Conservation (phyloP, 2,329 filamentous ascomycete species). For the Didymella lethalis region DNA sequence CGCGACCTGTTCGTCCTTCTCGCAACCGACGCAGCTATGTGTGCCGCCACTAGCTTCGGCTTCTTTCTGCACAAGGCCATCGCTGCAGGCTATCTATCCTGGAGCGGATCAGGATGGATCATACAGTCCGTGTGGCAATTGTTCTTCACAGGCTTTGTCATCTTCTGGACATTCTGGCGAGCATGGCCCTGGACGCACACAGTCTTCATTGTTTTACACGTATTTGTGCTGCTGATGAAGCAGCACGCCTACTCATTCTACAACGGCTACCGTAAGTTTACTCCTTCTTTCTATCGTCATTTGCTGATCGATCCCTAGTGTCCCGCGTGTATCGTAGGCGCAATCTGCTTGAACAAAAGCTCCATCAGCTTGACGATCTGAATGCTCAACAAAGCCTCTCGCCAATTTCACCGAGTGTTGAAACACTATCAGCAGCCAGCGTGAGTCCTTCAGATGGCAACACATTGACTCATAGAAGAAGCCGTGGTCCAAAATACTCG, state of each 20-base stretch:
- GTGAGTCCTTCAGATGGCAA: slow-evolving; percentile 21
- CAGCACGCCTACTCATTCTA: slow-evolving; percentile 82
- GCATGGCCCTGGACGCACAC: slow-evolving; percentile 87
- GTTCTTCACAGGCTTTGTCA: slow-evolving; percentile 66
- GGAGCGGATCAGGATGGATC: slow-evolving; percentile 75
- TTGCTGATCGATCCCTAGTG: slow-evolving; percentile 43
- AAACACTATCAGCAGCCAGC: slow-evolving; percentile 25
- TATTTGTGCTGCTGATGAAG: slow-evolving; percentile 82
- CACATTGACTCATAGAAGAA: slow-evolving; percentile 39
- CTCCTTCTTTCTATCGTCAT: not conserved
- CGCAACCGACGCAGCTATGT: slow-evolving; percentile 74
- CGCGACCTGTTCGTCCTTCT: slow-evolving; percentile 61
- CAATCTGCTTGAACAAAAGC: slow-evolving; percentile 54
- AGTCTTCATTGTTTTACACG: slow-evolving; percentile 78
- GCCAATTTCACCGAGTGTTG: slow-evolving; percentile 32
- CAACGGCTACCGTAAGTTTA: slow-evolving; percentile 68
- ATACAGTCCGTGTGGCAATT: slow-evolving; percentile 78
- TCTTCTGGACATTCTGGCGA: slow-evolving; percentile 72
- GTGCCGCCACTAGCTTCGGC: slow-evolving; percentile 69
- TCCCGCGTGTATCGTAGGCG: slow-evolving; percentile 65
- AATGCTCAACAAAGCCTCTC: slow-evolving; percentile 54
- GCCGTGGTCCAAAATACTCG: slow-evolving; percentile 50
- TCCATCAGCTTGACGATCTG: slow-evolving; percentile 66
- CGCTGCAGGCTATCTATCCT: slow-evolving; percentile 66
- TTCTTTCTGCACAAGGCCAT: slow-evolving; percentile 71